phyloP scores from a whole-genome alignment of 441 rosid species.

The Pelargonium myrrhifolium region DNA sequence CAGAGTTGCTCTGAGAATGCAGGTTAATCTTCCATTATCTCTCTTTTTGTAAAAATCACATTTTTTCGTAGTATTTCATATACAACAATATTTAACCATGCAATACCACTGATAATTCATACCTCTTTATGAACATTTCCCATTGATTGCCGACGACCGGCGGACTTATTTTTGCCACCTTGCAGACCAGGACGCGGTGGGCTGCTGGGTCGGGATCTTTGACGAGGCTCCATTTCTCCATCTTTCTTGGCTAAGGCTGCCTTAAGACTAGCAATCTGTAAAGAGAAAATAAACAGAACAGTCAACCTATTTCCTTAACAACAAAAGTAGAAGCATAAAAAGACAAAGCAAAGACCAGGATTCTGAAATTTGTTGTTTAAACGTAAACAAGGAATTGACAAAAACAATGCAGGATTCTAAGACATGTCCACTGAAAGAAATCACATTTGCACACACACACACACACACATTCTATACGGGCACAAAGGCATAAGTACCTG shows the following conservation, averaged over 20 bases:
- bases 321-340: not conserved
- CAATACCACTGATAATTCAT: constrained; percentile 12
- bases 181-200: constrained; percentile 40
- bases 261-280: constrained; percentile 52
- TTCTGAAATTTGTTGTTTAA: not conserved
- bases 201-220: constrained; percentile 25
- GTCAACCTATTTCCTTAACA: not conserved
- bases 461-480: no score
- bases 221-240: constrained; percentile 31
- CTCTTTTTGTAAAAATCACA: not conserved
- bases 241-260: constrained; percentile 50
- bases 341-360: not conserved
- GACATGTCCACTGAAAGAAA: no score
- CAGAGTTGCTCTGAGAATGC: constrained; percentile 36
- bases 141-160: constrained; percentile 26
- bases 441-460: no score
- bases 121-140: constrained; percentile 46
- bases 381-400: not conserved
- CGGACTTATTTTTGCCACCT: constrained; percentile 25
- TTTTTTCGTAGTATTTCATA: not conserved
- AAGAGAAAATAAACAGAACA: constrained; percentile 3
- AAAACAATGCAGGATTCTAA: no score
- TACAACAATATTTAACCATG: not conserved
- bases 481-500: constrained; percentile 32
- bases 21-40: constrained; percentile 8